A percentile compares a stretch with the other conserved stretches of the same genome.
These are phyloP conservation scores for Serendipita sp. DNA, from an alignment of 768 basidiomycete species.

Conservation along the genomic window DNA sequence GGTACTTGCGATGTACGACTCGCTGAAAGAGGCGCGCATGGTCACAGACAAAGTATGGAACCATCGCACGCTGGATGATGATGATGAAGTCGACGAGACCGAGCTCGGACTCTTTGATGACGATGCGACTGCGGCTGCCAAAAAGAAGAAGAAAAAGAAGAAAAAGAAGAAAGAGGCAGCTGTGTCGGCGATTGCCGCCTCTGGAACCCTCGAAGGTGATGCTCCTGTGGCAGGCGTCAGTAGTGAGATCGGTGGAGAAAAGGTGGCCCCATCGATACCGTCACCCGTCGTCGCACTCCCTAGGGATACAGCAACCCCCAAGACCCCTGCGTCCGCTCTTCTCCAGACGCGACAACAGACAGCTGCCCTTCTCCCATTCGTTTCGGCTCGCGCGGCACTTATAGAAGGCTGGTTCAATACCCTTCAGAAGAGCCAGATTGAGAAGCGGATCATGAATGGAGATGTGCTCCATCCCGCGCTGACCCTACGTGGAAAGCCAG, in stretches of 20 bases:
- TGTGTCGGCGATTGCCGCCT: neutral
- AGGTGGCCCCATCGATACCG: neutral
- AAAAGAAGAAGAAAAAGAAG: conserved; percentile 7
- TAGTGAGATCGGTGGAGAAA: neutral
- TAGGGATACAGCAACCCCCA: neutral
- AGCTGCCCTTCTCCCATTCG: neutral
- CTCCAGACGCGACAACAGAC: neutral
- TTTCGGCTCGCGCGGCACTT: neutral
- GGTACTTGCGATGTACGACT: neutral
- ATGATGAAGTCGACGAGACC: neutral
- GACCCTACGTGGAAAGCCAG: neutral
- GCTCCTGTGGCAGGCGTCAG: too few species aligned
- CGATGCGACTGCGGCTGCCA: neutral
- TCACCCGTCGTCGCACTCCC: neutral
- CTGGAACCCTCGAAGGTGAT: too few species aligned
- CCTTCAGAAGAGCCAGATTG: neutral
- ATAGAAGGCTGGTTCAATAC: neutral
- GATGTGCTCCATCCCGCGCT: neutral
- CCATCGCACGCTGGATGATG: neutral
- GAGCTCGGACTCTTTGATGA: neutral
- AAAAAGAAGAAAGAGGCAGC: conserved; percentile 3
- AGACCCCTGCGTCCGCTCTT: neutral
- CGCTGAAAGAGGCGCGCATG: neutral
- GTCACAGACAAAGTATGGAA: neutral
- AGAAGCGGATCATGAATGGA: conserved; percentile 3